These are phyloP conservation scores for Leersia perrieri DNA, from an alignment of 176 grass and related monocot genomes.

Conservation along the genomic window DNA sequence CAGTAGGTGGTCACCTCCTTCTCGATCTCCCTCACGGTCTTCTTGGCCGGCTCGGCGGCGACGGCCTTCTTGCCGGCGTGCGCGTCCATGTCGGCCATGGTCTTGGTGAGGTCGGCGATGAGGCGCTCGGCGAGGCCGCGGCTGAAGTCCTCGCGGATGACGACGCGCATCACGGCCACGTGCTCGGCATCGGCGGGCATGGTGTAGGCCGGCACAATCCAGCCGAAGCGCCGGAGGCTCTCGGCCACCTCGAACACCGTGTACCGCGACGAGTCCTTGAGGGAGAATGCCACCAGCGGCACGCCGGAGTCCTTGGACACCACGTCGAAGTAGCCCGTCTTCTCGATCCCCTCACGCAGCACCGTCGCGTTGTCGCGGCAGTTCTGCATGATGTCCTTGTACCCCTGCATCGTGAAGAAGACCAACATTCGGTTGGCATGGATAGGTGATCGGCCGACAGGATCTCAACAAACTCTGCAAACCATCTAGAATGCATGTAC, in stretches of 20 bases:
- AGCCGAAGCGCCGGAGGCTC: constrained; percentile 71
- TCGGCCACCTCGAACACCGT: constrained; percentile 77
- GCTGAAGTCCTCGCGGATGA: constrained; percentile 82
- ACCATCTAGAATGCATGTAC: neutral
- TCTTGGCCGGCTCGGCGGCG: constrained; percentile 15
- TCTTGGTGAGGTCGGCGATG: constrained; percentile 49
- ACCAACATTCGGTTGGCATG: constrained; percentile 10
- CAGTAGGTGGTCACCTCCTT: constrained; percentile 60
- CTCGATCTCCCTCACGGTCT: constrained; percentile 51
- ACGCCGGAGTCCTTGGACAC: constrained; percentile 72
- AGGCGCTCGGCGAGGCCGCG: constrained; percentile 68
- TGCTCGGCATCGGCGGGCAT: constrained; percentile 70
- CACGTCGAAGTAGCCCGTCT: constrained; percentile 60
- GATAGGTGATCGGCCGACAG: neutral
- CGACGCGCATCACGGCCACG: constrained; percentile 65
- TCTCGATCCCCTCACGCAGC: constrained; percentile 57
- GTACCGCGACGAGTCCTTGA: constrained; percentile 51
- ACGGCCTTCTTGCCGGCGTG: constrained; percentile 33
- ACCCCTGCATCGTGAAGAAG: constrained; percentile 45
- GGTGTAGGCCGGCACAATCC: constrained; percentile 83
- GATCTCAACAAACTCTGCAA: neutral
- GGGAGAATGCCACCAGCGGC: constrained; percentile 72
- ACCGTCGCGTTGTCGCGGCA: constrained; percentile 64
- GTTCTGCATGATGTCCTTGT: constrained; percentile 77
- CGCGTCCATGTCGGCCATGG: constrained; percentile 61